Base-by-base conservation (phyloP, 768 basidiomycete species). In the Sporobolomyces pararoseus region DNA sequence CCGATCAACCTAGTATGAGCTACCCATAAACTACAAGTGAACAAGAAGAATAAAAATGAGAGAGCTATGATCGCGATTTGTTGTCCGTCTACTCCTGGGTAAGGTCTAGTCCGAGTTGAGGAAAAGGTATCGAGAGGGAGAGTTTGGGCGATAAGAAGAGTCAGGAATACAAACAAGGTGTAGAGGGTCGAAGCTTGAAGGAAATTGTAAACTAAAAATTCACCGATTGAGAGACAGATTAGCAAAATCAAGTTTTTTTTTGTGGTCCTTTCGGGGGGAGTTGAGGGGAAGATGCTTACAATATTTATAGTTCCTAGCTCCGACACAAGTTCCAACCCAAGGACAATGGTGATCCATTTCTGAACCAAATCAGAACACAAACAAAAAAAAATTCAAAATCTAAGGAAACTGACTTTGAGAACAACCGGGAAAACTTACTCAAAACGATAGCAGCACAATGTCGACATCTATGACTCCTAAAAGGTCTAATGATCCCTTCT, bases 171-270 rank as follows among this genome's bases (percentile, higher is more conserved):
- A 63, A 67, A 75, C 25, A 68, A 31, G 44, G 37, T 52, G 68
- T 70, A 75, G 35, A 54, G 6, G 34, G 55, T 39, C n/a, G 71
- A 65, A n/a, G 32, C 60, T 54, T 70, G 69, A 37, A 75, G 75
- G 46, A 73, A 75, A 60, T 72, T 70, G 65, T 70, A 67, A 54
- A 73, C 73, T 74, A 66, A n/a, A n/a, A n/a, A n/a, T n/a, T n/a
- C n/a, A n/a, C n/a, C n/a, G n/a, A n/a, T n/a, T n/a, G n/a, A n/a
- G n/a, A n/a, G n/a, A n/a, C n/a, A n/a, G n/a, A n/a, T n/a, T n/a
- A n/a, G n/a, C n/a, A n/a, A n/a, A n/a, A n/a, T n/a, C n/a, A n/a
- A 7, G 12, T n/a, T 19, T 17, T 49, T n/a, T 19, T 17, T 49
- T 49, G 17, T 19, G 47, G 47, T 17, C 17, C 13, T 17, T 10